Evolutionary conservation across 1,284 basidiomycete species (phyloP).

Genomic region (Ustilago tritici): DNA sequence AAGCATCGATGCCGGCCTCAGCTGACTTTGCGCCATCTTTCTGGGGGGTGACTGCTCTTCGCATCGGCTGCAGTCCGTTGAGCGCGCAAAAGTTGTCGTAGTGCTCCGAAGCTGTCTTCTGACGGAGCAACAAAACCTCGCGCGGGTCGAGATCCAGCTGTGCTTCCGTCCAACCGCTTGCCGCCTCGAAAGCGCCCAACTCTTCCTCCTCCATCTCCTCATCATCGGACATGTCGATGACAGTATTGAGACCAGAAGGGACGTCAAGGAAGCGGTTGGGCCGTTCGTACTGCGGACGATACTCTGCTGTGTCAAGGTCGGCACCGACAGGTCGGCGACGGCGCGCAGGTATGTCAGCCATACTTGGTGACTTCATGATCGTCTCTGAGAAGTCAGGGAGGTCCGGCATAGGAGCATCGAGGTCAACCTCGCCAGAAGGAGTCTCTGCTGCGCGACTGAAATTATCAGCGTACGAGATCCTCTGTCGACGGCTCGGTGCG

Average conservation of each 20-base stretch:
- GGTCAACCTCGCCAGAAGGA: slow-evolving; percentile 43
- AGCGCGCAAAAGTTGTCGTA: slow-evolving; percentile 37
- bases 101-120: slow-evolving; percentile 30
- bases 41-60: slow-evolving; percentile 9
- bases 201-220: slow-evolving; percentile 40
- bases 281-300: slow-evolving; percentile 10
- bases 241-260: slow-evolving; percentile 38
- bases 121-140: slow-evolving; percentile 20
- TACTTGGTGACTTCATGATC: background rate
- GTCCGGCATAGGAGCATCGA: slow-evolving; percentile 28
- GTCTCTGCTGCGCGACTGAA: slow-evolving; percentile 30
- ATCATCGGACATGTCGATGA: slow-evolving; percentile 48
- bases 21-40: background rate
- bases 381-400: slow-evolving; percentile 22
- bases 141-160: slow-evolving; percentile 16
- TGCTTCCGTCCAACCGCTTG: slow-evolving; percentile 19
- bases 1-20: background rate
- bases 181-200: slow-evolving; percentile 10
- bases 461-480: slow-evolving; percentile 44
- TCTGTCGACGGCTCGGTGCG: slow-evolving; percentile 28
- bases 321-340: slow-evolving; percentile 33
- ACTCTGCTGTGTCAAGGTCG: slow-evolving; percentile 32
- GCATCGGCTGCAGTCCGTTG: slow-evolving; percentile 22
- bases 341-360: slow-evolving; percentile 1
- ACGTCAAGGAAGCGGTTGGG: slow-evolving; percentile 35